Conservation (phyloP, 306 rosid species). For the Rosa lucieae region DNA sequence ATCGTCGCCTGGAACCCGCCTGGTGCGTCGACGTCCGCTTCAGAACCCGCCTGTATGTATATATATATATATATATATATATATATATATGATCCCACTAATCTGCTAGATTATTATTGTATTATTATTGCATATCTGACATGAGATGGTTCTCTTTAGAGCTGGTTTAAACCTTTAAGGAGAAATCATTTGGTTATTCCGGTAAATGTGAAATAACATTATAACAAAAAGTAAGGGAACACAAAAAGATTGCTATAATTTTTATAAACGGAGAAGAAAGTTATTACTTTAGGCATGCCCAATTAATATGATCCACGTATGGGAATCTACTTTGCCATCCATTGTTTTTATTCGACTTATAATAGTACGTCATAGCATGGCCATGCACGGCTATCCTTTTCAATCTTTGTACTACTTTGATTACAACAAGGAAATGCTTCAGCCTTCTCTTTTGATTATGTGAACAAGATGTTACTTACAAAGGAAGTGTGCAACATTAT, state of each 20-base stretch:
- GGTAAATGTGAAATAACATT: conserved; percentile 4
- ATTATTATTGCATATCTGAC: conserved; percentile 8
- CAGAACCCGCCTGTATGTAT: too few species aligned
- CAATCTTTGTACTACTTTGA: not conserved
- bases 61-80: too few species aligned
- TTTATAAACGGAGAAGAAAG: conserved; percentile 13
- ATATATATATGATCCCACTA: conserved; percentile 3
- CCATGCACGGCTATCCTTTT: not conserved
- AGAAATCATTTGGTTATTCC: conserved; percentile 24
- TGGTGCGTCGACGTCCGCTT: too few species aligned
- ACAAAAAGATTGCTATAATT: not conserved
- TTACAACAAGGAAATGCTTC: conserved; percentile 2
- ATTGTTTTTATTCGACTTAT: conserved; percentile 5
- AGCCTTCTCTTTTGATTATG: not conserved
- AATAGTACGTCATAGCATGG: not conserved
- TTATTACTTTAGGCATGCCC: conserved; percentile 14
- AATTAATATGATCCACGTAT: conserved; percentile 33
- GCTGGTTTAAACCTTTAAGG: conserved; percentile 25
- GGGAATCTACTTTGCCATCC: conserved; percentile 52
- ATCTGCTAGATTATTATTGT: conserved; percentile 2
- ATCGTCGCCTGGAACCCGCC: too few species aligned
- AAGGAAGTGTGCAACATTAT: too few species aligned
- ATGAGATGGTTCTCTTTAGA: conserved; percentile 23
- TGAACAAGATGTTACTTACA: not conserved
- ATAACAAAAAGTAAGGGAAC: not conserved